Evolutionary conservation across 2,329 filamentous ascomycete species (phyloP), one percentile per base, ranked within the genome.

Genomic region (Penicillium sp.): DNA sequence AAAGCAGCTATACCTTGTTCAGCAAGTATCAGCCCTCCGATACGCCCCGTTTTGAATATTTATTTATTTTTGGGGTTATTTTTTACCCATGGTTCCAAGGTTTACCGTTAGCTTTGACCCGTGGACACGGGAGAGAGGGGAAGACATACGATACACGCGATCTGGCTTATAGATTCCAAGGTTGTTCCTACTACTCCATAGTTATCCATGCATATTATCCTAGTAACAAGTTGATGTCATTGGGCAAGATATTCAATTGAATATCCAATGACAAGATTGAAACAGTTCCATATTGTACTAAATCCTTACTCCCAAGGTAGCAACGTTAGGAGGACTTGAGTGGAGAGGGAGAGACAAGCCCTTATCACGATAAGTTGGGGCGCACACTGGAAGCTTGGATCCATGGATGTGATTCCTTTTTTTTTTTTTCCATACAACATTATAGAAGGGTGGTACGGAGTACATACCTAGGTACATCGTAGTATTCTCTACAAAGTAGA

Each of bases 301-400:
- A 27, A 23, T 55, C 45, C 36, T 49, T 50, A 50, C 52, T 19
- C 29, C 27, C n/a, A 36, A 53, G 35, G 51, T 54, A 48, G 35
- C n/a, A 48, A 47, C 6, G 21, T 48, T 29, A 47, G 35, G 23
- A 47, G 35, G 23, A 50, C 31, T 55, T 7, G 13, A 38, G 53
- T 51, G 53, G 45, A 19, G 45, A 44, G 17, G n/a, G 35, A n/a
- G 36, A 25, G 44, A 36, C 29, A 38, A 53, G 35, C 36, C 53
- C 53, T 55, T 49, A 55, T 55, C 53, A 21, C 10, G 19, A 43
- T 38, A 49, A 38, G 47, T 38, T 19, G 23, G 35, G 38, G 17
- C 53, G 38, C 53, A 51, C 47, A 56, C 45, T 43, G 41, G 49
- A 52, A 52, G 13, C 33, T 35, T 35, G 15, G 12, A 33, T 33